Evolutionary conservation across 805 yeast genomes (phyloP), one percentile per base, ranked within the genome.

Genomic region (Danielia reshetovae): DNA sequence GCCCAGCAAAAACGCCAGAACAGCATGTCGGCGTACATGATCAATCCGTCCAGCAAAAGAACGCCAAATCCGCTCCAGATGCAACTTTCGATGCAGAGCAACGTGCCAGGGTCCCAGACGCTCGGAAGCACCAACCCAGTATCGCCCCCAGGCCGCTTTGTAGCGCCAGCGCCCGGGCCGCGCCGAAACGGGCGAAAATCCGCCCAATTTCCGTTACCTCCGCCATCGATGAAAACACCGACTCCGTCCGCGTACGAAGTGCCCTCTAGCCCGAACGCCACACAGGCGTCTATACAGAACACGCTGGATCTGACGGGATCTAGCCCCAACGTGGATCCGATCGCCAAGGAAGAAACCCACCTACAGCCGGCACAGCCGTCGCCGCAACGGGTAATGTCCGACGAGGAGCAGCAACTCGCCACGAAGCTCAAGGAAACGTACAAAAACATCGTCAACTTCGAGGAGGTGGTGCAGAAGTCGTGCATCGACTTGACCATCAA

Each of bases 341-440:
- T 4, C 11, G 17, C 13, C 16, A 14, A 18, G 15, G 10, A 7
- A 5, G 22, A n/a, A 16, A 9, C 7, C 29, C 31, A 21, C 29
- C 19, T 8, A 5, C 28, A 12, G 13, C 13, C 29, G 6, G 16
- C n/a, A 24, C 26, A 15, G 10, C 32, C 30, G 32, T 41, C 21
- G n/a, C 47, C 15, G 24, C 52, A 40, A 19, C 50, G 70, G 23
- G 53, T 61, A 10, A 65, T 67, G 70, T 59, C 80, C 1, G 77
- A 72, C 32, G 83, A 77, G 49, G 85, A 77, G 53, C 83, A 75
- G 46, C 76, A 75, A 32, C 60, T 83, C 30, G 85, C 85, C 2
- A 68, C 81, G 2, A 81, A 81, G 51, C 55, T 83, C 17, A 86
- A 83, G 55, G 88, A 82, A 51, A 80, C 87, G 3, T 83, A 82